A percentile compares a stretch with the other conserved stretches of the same genome.
phyloP scores from a whole-genome alignment of 768 basidiomycete species.

The Asterophora parasitica region DNA sequence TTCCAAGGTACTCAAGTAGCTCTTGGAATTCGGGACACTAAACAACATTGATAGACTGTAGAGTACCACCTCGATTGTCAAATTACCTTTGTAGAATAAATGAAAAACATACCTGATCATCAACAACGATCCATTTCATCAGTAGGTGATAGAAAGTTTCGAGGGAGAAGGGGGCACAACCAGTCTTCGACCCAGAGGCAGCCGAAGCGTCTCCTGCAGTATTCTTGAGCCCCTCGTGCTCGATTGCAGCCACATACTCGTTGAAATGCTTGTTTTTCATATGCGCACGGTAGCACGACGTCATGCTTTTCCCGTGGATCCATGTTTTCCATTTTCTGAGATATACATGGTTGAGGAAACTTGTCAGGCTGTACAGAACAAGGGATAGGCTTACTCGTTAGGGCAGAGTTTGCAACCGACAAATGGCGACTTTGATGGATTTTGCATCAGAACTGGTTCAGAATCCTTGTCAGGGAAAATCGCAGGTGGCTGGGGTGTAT shows the following conservation, averaged over 20 bases:
- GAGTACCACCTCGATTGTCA: neutral
- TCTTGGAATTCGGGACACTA: conserved; percentile 29
- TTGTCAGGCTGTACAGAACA: neutral
- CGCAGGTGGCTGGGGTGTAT: neutral
- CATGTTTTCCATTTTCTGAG: conserved; percentile 13
- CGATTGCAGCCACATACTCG: neutral
- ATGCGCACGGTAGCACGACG: conserved; percentile 3
- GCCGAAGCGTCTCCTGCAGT: neutral
- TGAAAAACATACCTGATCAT: conserved; percentile 28
- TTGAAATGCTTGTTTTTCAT: neutral
- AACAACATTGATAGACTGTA: conserved; percentile 33
- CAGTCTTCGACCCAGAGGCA: neutral
- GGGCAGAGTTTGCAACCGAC: conserved; percentile 10
- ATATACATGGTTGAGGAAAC: neutral
- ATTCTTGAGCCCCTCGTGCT: conserved; percentile 2
- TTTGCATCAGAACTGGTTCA: neutral
- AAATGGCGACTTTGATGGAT: conserved; percentile 4
- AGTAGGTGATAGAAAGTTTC: conserved; percentile 20
- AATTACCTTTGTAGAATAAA: no score
- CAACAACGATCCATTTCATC: conserved; percentile 19
- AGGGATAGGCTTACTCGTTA: neutral
- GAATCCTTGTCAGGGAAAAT: neutral
- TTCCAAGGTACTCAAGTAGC: conserved; percentile 25
- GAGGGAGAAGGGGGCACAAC: conserved; percentile 15
- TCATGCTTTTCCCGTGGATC: conserved; percentile 7